Conservation (phyloP, 1,284 basidiomycete species). For the Sanghuangporus weigelae region DNA sequence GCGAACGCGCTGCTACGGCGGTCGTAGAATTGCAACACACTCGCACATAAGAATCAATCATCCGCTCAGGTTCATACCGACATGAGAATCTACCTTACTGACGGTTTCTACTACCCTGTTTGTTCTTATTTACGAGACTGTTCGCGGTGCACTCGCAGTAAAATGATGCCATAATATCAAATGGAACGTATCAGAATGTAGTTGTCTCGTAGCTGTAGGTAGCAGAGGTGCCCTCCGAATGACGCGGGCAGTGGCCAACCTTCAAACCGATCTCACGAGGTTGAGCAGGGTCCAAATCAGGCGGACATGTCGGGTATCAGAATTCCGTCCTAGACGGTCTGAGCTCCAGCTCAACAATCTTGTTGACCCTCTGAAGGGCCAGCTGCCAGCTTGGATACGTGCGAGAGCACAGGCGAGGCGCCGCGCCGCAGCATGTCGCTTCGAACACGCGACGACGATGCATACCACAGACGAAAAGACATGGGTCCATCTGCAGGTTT, state of each 20-base stretch:
- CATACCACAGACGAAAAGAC: background rate
- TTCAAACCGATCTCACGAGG: background rate
- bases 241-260: background rate
- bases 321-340: background rate
- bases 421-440: background rate
- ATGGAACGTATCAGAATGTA: background rate
- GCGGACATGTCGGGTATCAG: constrained; percentile 1
- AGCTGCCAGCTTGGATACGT: background rate
- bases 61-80: background rate
- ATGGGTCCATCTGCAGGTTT: background rate
- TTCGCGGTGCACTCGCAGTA: background rate
- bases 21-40: background rate
- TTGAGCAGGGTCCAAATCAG: background rate
- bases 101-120: background rate
- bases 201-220: background rate
- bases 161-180: background rate
- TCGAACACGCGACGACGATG: background rate
- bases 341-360: constrained; percentile 3
- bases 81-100: background rate
- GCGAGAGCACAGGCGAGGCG: background rate
- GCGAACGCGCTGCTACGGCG: background rate
- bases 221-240: background rate
- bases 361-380: background rate
- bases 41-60: background rate
- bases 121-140: background rate